Percentiles rank a stretch among this genome's conserved stretches.
Conservation (phyloP, 495 filamentous ascomycete species). For the Astrothelium macrocarpum region DNA sequence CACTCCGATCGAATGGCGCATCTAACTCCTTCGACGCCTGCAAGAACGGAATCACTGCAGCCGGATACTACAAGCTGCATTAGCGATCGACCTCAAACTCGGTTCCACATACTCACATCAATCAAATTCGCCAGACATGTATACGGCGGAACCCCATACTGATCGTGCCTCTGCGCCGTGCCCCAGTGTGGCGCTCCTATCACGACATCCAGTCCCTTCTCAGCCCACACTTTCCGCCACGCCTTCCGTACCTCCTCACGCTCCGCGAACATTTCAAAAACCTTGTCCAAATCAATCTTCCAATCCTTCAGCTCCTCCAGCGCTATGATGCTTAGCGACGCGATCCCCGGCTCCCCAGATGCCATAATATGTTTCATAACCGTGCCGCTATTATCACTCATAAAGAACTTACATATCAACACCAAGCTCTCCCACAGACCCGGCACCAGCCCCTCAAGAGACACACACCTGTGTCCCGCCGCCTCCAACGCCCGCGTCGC, state of each 20-base stretch:
- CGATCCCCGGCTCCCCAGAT: slow-evolving; percentile 26
- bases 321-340: slow-evolving; percentile 14
- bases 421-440: slow-evolving; percentile 17
- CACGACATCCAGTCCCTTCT: slow-evolving; percentile 37
- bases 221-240: slow-evolving; percentile 31
- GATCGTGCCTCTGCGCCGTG: slow-evolving; percentile 41
- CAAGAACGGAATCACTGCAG: slow-evolving; percentile 24
- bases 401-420: slow-evolving; percentile 23
- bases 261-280: slow-evolving; percentile 28
- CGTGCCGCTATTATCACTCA: slow-evolving; percentile 25
- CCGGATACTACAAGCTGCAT: slow-evolving; percentile 22
- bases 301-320: slow-evolving; percentile 22
- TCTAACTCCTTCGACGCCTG: slow-evolving; percentile 24
- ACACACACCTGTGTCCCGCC: slow-evolving; percentile 19
- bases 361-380: slow-evolving; percentile 16
- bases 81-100: no score
- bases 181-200: slow-evolving; percentile 39
- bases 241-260: slow-evolving; percentile 18
- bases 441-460: slow-evolving; percentile 17
- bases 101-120: slow-evolving; percentile 46
- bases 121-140: slow-evolving; percentile 43
- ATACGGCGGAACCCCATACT: slow-evolving; percentile 38
- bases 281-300: slow-evolving; percentile 21
- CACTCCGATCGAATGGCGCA: slow-evolving; percentile 17
- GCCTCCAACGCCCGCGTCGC: slow-evolving; percentile 18